Base-by-base conservation (phyloP, 768 basidiomycete species). In the Mrakia gelida region DNA sequence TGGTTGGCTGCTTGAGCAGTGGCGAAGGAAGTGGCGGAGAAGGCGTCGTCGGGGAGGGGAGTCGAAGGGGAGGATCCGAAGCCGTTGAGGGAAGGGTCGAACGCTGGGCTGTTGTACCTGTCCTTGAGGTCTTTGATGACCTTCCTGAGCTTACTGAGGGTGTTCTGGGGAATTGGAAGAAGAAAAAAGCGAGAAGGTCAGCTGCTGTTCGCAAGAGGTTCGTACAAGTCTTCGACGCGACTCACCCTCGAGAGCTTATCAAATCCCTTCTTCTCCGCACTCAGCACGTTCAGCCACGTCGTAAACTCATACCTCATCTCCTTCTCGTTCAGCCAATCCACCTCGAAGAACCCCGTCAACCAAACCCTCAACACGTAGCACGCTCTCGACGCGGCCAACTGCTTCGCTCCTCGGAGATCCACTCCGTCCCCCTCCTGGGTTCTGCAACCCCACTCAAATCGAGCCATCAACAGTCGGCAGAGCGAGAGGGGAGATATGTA, bases 301-400 rank as follows among this genome's bases (percentile, higher is more conserved):
- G 92, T 89, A 68, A 95, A 86, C 62, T 91, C 83, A 38, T 90
- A 82, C 80, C 94, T 87, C 82, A 96, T 84, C 81, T 92, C 92
- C 78, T 89, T 88, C 84, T 92, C 91, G 62, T 92, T 90, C 78
- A 94, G 85, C 82, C 95, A 96, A 83, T 97, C 94, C 80, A 92
- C 91, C 71, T 88, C 88, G 84, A 95, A 96, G 84, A 95, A 95
- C 10, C 93, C 94, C 82, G 93, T 85, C 65, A 96, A 83, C 94
- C 95, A 97, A 82, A 93, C 93, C 62, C 93, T 88, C 75, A 95
- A 89, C 8, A 93, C 93, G 45, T 93, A 92, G 82, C 94, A 95
- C 16, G 94, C 95, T 82, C 95, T 87, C 13, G 94, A 92, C 62
- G 93, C 89, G 34, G 94, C 93, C 75, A 95, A 90, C 73, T 90